These are phyloP conservation scores for Picea abies DNA, from an alignment of 83 land plant species.

Conservation along the genomic window DNA sequence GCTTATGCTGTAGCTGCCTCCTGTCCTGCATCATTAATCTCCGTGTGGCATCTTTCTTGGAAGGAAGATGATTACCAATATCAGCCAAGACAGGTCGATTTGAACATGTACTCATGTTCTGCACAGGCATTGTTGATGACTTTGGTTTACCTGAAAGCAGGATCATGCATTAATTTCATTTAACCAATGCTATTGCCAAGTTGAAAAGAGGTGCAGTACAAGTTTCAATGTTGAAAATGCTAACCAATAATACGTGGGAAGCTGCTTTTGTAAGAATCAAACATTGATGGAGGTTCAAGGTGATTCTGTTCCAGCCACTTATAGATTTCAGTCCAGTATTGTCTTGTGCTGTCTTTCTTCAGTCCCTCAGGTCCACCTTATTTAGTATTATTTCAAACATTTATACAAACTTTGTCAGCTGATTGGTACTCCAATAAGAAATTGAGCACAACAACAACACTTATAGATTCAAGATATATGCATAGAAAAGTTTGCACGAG, in stretches of 20 bases:
- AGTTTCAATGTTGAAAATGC: neutral
- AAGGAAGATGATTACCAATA: neutral
- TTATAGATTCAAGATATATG: neutral
- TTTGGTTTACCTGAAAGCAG: neutral
- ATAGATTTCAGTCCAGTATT: conserved; percentile 16
- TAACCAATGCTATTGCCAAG: neutral
- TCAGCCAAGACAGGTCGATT: neutral
- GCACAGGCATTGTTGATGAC: neutral
- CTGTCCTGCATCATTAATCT: neutral
- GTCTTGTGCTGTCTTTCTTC: neutral
- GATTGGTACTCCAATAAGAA: neutral
- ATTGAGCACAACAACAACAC: neutral
- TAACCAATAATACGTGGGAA: neutral
- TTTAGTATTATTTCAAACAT: neutral
- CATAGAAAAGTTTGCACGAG: neutral
- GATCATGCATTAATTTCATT: neutral
- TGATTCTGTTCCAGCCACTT: conserved; percentile 14
- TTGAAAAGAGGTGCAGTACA: neutral
- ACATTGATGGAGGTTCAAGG: neutral
- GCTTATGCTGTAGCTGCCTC: neutral
- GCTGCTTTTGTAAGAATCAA: neutral
- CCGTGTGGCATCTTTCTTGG: neutral
- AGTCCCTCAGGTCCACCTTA: conserved; percentile 26
- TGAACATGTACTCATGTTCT: neutral
- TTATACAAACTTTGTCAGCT: neutral